Evolutionary conservation across 2,329 filamentous ascomycete genomes (phyloP).

Genomic region (Apiospora pterosperma): DNA sequence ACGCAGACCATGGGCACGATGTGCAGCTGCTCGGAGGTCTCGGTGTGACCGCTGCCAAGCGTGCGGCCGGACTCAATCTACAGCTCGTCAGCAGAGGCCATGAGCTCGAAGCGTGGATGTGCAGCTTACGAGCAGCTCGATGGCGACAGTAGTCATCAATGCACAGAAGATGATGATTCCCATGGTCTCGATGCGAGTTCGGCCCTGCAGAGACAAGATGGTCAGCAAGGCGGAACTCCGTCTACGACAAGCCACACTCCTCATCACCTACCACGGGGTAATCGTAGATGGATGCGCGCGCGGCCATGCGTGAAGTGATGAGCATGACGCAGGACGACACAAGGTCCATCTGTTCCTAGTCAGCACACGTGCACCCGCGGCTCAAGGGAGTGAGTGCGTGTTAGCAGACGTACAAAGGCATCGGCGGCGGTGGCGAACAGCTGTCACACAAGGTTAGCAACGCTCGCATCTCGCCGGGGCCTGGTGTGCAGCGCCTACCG

Average conservation of each 20-base stretch:
- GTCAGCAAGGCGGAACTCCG: constrained; percentile 7
- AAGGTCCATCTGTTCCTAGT: constrained; percentile 50
- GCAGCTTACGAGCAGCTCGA: constrained; percentile 51
- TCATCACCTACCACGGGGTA: constrained; percentile 51
- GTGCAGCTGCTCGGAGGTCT: constrained; percentile 41
- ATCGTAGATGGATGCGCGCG: constrained; percentile 56
- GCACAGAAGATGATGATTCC: constrained; percentile 65
- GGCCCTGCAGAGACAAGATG: constrained; percentile 34
- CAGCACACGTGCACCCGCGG: constrained; percentile 13
- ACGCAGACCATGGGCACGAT: constrained; percentile 54
- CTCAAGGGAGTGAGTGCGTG: neutral
- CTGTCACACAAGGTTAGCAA: constrained; percentile 20
- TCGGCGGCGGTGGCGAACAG: constrained; percentile 63
- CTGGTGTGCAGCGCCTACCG: constrained; percentile 24
- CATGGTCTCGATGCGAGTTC: constrained; percentile 60
- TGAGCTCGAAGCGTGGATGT: neutral
- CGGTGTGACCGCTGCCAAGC: constrained; percentile 38
- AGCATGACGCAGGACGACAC: constrained; percentile 63
- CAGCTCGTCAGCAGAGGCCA: neutral
- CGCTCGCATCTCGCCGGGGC: constrained; percentile 2
- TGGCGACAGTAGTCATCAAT: constrained; percentile 63
- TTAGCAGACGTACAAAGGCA: constrained; percentile 45
- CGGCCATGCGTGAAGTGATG: constrained; percentile 56
- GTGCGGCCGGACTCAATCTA: constrained; percentile 52
- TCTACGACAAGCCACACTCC: too few relatives aligned